These are phyloP conservation scores for Citrus reticulata DNA, from an alignment of 345 rosid species.

Conservation along the genomic window DNA sequence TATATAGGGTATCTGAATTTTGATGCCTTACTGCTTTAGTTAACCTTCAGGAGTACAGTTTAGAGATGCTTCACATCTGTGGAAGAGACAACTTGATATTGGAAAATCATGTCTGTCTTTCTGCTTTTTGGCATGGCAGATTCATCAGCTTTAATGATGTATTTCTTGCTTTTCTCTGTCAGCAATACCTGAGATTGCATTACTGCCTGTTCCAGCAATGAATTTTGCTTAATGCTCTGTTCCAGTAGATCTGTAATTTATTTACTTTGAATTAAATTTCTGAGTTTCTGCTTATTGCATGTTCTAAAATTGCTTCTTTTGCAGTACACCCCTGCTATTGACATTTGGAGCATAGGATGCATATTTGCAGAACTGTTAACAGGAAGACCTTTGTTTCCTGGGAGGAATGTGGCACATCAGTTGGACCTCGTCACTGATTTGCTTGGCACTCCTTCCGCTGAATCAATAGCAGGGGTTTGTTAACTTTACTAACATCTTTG, in stretches of 20 bases:
- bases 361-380: conserved; percentile 93
- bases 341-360: conserved; percentile 99
- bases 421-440: conserved; percentile 92
- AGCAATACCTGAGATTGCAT: background rate
- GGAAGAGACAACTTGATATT: background rate
- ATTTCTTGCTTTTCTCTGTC: conserved; percentile 1
- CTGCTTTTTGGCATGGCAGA: background rate
- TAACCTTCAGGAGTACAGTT: background rate
- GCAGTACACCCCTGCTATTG: conserved; percentile 99
- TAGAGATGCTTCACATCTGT: background rate
- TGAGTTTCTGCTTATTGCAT: conserved; percentile 10
- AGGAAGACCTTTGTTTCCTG: conserved; percentile 92
- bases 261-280: background rate
- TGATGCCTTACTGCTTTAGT: background rate
- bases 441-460: conserved; percentile 87
- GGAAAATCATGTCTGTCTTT: background rate
- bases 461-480: conserved; percentile 81
- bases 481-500: conserved; percentile 8
- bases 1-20: background rate
- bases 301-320: conserved; percentile 17
- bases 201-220: background rate
- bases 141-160: background rate
- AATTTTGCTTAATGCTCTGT: background rate
- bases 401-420: conserved; percentile 90
- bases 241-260: background rate